Evolutionary conservation across 1,284 basidiomycete species (phyloP).

Genomic region (Sanghuangporus sanghuang): DNA sequence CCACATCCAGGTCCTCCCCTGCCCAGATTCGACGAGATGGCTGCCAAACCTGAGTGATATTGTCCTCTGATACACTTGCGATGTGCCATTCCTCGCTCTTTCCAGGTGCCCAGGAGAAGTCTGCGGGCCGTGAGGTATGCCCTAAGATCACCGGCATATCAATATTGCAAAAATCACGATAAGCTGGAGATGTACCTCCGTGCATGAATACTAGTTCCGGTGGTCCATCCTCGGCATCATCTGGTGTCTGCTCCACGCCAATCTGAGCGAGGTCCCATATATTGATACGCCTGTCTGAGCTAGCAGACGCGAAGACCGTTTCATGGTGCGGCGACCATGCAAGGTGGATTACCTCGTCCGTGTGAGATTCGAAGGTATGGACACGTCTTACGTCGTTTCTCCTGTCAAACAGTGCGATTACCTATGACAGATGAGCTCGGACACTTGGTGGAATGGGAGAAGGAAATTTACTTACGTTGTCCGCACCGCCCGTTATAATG

Average conservation of each 20-base stretch:
- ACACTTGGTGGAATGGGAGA: background rate
- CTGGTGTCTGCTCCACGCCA: constrained; percentile 93
- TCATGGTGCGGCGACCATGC: constrained; percentile 94
- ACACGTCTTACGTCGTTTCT: constrained; percentile 77
- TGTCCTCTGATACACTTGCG: constrained; percentile 79
- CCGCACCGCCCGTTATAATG: constrained; percentile 90
- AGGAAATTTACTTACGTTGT: constrained; percentile 60
- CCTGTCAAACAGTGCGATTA: constrained; percentile 86
- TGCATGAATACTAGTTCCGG: constrained; percentile 93
- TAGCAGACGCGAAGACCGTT: constrained; percentile 89
- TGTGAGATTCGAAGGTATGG: constrained; percentile 91
- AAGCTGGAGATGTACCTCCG: constrained; percentile 51
- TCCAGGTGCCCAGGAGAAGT: constrained; percentile 83
- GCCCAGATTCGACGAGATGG: constrained; percentile 86
- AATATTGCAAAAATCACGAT: background rate
- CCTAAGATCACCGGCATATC: constrained; percentile 35
- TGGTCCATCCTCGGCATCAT: constrained; percentile 96
- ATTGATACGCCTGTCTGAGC: constrained; percentile 89
- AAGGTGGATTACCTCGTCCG: constrained; percentile 91
- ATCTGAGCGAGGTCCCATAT: constrained; percentile 95
- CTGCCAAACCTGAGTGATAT: constrained; percentile 85
- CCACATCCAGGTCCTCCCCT: constrained; percentile 72
- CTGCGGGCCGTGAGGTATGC: constrained; percentile 75
- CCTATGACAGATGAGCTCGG: constrained; percentile 42
- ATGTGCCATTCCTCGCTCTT: constrained; percentile 72